A percentile compares a stretch with the other conserved stretches of the same genome.
Conservation (phyloP, 192 early-diverging fungal species). For the Chytriomyces sp. region DNA sequence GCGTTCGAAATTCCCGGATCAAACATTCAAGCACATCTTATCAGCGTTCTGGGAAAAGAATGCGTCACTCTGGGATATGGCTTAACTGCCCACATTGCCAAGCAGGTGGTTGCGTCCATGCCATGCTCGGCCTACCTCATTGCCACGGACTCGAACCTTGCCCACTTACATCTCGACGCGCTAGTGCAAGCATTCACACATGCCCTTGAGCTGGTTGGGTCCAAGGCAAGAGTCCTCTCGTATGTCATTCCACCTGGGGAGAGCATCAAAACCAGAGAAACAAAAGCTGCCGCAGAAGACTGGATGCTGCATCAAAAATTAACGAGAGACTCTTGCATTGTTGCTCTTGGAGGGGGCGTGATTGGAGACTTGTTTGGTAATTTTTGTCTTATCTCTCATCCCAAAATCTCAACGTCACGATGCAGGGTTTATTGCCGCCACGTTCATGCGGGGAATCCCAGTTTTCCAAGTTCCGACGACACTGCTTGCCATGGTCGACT, state of each 20-base stretch:
- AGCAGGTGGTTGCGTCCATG: conserved; percentile 74
- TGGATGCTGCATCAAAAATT: conserved; percentile 83
- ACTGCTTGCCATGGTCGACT: conserved; percentile 96
- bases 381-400: conserved; percentile 23
- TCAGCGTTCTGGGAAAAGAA: conserved; percentile 88
- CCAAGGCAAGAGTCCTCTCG: conserved; percentile 59
- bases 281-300: conserved; percentile 89
- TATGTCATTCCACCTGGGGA: conserved; percentile 89
- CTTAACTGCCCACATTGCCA: conserved; percentile 73
- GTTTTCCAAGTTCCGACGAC: conserved; percentile 95
- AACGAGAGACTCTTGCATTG: conserved; percentile 89
- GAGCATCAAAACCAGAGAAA: conserved; percentile 82
- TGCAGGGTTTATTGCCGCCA: conserved; percentile 88
- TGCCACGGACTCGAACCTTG: conserved; percentile 86
- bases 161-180: conserved; percentile 67
- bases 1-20: background rate
- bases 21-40: conserved; percentile 36
- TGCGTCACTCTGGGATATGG: conserved; percentile 83
- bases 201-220: background rate
- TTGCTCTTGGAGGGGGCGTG: conserved; percentile 96
- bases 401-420: background rate
- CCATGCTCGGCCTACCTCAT: conserved; percentile 82
- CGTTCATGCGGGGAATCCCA: conserved; percentile 96
- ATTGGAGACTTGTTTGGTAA: conserved; percentile 92
- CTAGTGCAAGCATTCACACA: background rate